Conservation (phyloP, 2,329 filamentous ascomycete species). For the Rutstroemia sp. region DNA sequence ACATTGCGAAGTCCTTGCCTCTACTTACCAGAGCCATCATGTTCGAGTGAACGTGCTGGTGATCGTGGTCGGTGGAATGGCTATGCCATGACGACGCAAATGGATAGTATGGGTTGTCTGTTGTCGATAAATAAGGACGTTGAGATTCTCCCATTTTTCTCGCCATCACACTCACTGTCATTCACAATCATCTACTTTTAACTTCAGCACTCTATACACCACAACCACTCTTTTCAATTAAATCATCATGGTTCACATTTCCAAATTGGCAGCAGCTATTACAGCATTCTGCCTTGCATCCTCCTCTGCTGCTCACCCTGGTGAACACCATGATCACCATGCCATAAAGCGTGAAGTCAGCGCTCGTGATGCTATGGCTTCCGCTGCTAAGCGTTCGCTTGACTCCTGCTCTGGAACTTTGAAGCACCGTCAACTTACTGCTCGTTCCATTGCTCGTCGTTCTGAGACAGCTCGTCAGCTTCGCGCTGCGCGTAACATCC, state of each 20-base stretch:
- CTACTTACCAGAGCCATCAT: neutral
- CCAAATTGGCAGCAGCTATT: neutral
- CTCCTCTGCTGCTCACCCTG: conserved; percentile 5
- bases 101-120: neutral
- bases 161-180: neutral
- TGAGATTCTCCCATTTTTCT: neutral
- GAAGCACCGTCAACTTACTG: conserved; percentile 30
- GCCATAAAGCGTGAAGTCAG: conserved; percentile 8
- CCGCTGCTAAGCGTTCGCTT: conserved; percentile 15
- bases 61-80: neutral
- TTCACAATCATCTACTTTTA: neutral
- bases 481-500: neutral
- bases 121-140: neutral
- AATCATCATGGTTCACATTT: conserved; percentile 6
- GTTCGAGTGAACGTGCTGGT: neutral
- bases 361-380: conserved; percentile 5
- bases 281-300: neutral
- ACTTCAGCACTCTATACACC: neutral
- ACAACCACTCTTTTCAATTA: neutral
- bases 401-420: conserved; percentile 31
- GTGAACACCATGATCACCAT: conserved; percentile 3
- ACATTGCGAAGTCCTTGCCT: neutral
- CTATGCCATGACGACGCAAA: neutral
- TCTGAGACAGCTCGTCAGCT: conserved; percentile 25
- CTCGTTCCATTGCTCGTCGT: conserved; percentile 29